phyloP scores from a whole-genome alignment of 345 rosid species.

The Boechera retrofracta region DNA sequence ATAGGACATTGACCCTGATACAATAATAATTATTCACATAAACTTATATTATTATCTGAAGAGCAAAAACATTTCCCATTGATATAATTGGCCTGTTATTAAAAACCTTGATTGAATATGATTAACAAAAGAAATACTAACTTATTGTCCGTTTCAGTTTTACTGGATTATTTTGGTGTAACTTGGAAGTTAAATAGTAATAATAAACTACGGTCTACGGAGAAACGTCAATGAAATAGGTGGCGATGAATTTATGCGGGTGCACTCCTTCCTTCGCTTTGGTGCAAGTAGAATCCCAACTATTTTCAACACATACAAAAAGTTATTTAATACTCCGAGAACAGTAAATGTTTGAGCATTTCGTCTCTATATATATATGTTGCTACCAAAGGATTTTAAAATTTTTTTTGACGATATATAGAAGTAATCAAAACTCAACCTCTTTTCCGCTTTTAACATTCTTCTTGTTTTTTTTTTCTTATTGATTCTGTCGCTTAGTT shows the following conservation, averaged over 20 bases:
- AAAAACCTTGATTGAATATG: constrained; percentile 3
- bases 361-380: background rate
- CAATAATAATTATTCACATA: background rate
- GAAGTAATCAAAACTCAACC: constrained; percentile 22
- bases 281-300: constrained; percentile 7
- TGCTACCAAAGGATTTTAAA: too few species aligned
- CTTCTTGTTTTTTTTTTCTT: background rate
- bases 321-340: background rate
- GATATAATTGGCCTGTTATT: constrained; percentile 2
- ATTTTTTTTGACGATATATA: too few species aligned
- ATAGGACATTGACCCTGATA: background rate
- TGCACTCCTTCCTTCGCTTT: constrained; percentile 17
- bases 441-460: constrained; percentile 21
- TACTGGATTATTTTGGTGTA: constrained; percentile 20
- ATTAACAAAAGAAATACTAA: background rate
- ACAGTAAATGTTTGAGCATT: background rate
- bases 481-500: background rate
- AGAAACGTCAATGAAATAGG: constrained; percentile 3
- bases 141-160: background rate
- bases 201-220: background rate
- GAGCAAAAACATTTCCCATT: background rate
- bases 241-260: constrained; percentile 7
- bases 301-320: background rate
- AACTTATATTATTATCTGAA: background rate
- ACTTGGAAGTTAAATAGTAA: constrained; percentile 13